phyloP scores from a whole-genome alignment of 2,329 filamentous ascomycete genomes.

The Neoascochyta sp. region DNA sequence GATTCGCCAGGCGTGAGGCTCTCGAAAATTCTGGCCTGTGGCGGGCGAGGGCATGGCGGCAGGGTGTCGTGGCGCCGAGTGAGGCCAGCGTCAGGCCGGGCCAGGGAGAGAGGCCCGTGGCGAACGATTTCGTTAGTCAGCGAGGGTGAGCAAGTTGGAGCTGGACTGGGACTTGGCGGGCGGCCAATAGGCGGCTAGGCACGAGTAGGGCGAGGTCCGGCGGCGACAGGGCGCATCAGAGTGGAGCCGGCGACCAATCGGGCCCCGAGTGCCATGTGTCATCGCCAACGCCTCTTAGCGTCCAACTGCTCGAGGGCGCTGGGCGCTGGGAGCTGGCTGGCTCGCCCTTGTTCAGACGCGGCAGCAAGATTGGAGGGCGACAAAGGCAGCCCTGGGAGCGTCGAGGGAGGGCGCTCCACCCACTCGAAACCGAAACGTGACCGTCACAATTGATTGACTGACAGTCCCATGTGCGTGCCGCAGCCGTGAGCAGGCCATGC shows the following conservation, averaged over 20 bases:
- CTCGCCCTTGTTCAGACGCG: conserved; percentile 20
- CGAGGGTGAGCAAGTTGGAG: conserved; percentile 20
- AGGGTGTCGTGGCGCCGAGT: too few relatives aligned
- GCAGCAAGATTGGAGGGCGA: conserved; percentile 15
- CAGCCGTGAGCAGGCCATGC: too few relatives aligned
- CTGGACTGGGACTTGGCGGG: too few relatives aligned
- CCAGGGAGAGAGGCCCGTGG: neutral
- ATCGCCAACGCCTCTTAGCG: conserved; percentile 28
- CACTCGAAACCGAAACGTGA: conserved; percentile 35
- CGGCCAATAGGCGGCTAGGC: conserved; percentile 22
- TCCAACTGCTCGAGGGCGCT: conserved; percentile 22
- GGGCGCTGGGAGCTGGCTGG: too few relatives aligned
- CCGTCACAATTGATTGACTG: too few relatives aligned
- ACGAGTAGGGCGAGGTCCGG: conserved; percentile 14
- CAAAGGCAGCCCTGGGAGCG: conserved; percentile 16
- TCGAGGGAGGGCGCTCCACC: conserved; percentile 21
- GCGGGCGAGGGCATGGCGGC: conserved; percentile 17
- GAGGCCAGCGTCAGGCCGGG: too few relatives aligned
- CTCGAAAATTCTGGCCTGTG: conserved; percentile 31
- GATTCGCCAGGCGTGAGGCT: conserved; percentile 30
- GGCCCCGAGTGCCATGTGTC: conserved; percentile 27
- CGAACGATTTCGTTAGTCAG: conserved; percentile 28
- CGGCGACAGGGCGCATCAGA: conserved; percentile 10
- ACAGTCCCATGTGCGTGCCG: too few relatives aligned
- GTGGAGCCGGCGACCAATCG: conserved; percentile 15